Evolutionary conservation across 2,329 filamentous ascomycete genomes (phyloP).

Genomic region (Tricladium varicosporioides): DNA sequence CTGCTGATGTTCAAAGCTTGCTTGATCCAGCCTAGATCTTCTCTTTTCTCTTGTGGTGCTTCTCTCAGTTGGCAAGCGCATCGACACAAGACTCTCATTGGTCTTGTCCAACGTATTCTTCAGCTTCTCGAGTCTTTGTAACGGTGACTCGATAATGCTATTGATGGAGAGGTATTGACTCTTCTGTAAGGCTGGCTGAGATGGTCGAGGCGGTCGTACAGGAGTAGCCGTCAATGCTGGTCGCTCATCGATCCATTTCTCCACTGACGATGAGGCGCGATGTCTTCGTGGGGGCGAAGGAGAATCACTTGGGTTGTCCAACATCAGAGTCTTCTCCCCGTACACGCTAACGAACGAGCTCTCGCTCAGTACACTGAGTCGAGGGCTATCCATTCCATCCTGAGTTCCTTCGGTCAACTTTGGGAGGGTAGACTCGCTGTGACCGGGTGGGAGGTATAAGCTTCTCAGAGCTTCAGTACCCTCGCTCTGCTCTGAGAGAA

Average conservation of each 20-base stretch:
- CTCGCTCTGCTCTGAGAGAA: constrained; percentile 58
- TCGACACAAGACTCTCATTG: constrained; percentile 14
- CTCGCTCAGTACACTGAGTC: constrained; percentile 63
- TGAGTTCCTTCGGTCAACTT: constrained; percentile 42
- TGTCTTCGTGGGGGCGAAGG: constrained; percentile 15
- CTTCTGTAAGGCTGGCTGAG: constrained; percentile 10
- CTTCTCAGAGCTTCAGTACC: constrained; percentile 60
- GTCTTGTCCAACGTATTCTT: constrained; percentile 29
- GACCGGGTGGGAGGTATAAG: constrained; percentile 46
- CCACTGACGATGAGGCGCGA: constrained; percentile 25
- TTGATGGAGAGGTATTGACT: constrained; percentile 46
- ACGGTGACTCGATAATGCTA: constrained; percentile 48
- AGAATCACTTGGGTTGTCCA: constrained; percentile 21
- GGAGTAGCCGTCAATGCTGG: constrained; percentile 17
- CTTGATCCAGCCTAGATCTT: constrained; percentile 24
- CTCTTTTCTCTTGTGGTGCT: neutral
- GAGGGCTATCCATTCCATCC: constrained; percentile 52
- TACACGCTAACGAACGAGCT: constrained; percentile 67
- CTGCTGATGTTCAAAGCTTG: constrained; percentile 37
- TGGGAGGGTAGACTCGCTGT: constrained; percentile 50
- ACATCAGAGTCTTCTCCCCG: constrained; percentile 41
- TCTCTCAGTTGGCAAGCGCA: neutral
- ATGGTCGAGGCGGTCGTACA: neutral
- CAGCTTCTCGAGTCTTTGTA: constrained; percentile 49
- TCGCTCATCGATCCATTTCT: constrained; percentile 34